phyloP scores from a whole-genome alignment of 164 flowering plant genomes.

The Cinnamomum micranthum region DNA sequence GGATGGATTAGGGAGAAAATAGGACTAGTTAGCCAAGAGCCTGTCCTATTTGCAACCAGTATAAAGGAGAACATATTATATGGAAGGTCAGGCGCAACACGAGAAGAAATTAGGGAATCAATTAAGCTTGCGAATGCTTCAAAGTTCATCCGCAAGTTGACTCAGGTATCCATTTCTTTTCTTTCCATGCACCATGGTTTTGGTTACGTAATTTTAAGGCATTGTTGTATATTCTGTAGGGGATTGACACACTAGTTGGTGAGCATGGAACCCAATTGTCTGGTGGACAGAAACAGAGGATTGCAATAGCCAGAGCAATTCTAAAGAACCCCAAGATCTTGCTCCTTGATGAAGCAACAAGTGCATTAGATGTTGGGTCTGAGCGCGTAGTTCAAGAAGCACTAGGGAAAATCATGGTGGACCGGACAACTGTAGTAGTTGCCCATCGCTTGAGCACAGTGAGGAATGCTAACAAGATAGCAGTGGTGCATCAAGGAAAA shows the following conservation, averaged over 20 bases:
- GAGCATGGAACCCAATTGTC: slow-evolving; percentile 70
- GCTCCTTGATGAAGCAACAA: slow-evolving; percentile 76
- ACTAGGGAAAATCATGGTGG: slow-evolving; percentile 38
- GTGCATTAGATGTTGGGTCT: slow-evolving; percentile 64
- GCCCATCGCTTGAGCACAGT: slow-evolving; percentile 76
- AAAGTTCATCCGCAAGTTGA: slow-evolving; percentile 61
- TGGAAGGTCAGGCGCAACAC: slow-evolving; percentile 63
- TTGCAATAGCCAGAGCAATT: slow-evolving; percentile 71
- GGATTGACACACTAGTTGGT: slow-evolving; percentile 68
- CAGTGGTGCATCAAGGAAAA: slow-evolving; percentile 65
- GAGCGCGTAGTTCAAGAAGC: slow-evolving; percentile 65
- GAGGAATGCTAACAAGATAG: slow-evolving; percentile 53
- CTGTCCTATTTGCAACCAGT: slow-evolving; percentile 51
- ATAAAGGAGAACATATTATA: slow-evolving; percentile 57
- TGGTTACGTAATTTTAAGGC: slow-evolving; percentile 54
- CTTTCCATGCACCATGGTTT: slow-evolving; percentile 43
- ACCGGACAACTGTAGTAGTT: slow-evolving; percentile 60
- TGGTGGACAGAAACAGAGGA: slow-evolving; percentile 76
- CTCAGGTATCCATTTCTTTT: slow-evolving; percentile 28
- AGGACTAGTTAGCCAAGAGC: slow-evolving; percentile 73
- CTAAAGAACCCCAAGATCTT: slow-evolving; percentile 63
- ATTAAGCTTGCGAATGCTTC: slow-evolving; percentile 72
- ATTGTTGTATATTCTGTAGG: slow-evolving; percentile 41
- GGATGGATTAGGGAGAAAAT: slow-evolving; percentile 54
- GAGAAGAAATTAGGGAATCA: slow-evolving; percentile 50